Percentiles rank a stretch among this genome's conserved stretches.
phyloP scores from a whole-genome alignment of 257 asterid genomes.

The Nicotiana sylvestris region DNA sequence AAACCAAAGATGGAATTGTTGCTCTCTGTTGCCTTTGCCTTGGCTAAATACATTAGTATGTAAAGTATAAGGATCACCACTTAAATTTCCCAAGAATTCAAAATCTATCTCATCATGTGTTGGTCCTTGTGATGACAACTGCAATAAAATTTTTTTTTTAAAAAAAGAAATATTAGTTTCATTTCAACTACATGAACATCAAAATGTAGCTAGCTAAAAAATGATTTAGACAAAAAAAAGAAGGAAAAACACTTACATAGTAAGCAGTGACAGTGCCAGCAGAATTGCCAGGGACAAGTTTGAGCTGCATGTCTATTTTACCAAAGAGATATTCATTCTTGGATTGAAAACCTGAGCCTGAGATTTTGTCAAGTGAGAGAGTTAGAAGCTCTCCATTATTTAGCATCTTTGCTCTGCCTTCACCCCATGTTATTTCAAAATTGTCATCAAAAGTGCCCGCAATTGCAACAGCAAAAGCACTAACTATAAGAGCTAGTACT shows the following conservation, averaged over 20 bases:
- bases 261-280: slow-evolving; percentile 87
- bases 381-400: slow-evolving; percentile 66
- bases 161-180: no score
- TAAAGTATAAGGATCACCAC: slow-evolving; percentile 77
- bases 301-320: slow-evolving; percentile 65
- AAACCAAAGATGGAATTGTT: slow-evolving; percentile 80
- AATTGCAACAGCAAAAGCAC: no score
- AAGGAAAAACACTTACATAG: slow-evolving; percentile 38
- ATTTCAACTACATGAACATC: no score
- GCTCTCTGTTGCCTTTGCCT: slow-evolving; percentile 76
- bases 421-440: no score
- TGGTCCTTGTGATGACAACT: slow-evolving; percentile 69
- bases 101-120: slow-evolving; percentile 79
- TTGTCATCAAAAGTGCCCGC: no score
- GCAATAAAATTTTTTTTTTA: not conserved
- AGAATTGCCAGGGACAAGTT: slow-evolving; percentile 69
- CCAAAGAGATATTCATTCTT: slow-evolving; percentile 56
- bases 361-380: slow-evolving; percentile 47
- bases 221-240: no score
- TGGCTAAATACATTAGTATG: slow-evolving; percentile 77
- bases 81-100: slow-evolving; percentile 71
- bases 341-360: slow-evolving; percentile 76
- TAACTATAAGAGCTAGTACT: no score
- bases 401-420: slow-evolving; percentile 8
- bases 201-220: not conserved